Evolutionary conservation across 1,284 basidiomycete genomes (phyloP).

Genomic region (Ustilago esculenta): DNA sequence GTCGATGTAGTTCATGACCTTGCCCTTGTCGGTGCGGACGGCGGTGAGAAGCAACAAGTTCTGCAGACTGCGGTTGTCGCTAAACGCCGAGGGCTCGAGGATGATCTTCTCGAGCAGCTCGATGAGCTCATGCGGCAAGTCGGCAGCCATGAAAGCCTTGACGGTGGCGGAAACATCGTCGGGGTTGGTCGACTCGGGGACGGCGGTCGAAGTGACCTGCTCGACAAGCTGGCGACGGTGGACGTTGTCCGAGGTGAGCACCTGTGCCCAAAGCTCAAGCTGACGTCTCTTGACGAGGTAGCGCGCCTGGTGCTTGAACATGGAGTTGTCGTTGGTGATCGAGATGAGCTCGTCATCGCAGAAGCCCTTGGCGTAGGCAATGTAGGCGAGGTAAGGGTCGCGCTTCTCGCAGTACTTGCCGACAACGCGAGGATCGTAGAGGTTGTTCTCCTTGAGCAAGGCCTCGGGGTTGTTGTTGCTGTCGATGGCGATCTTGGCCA

Average conservation of each 20-base stretch:
- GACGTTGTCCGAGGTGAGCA: slow-evolving; percentile 87
- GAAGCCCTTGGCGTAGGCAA: slow-evolving; percentile 98
- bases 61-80: slow-evolving; percentile 77
- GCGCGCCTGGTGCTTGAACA: slow-evolving; percentile 99
- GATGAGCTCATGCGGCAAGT: slow-evolving; percentile 95
- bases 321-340: slow-evolving; percentile 98
- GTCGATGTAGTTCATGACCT: slow-evolving; percentile 98
- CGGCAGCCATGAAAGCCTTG: slow-evolving; percentile 97
- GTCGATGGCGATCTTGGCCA: slow-evolving; percentile 98
- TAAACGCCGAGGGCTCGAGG: slow-evolving; percentile 95
- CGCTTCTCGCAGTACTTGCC: slow-evolving; percentile 99
- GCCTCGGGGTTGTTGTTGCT: slow-evolving; percentile 97
- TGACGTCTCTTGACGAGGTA: slow-evolving; percentile 97
- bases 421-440: slow-evolving; percentile 94
- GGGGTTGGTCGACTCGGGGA: slow-evolving; percentile 96
- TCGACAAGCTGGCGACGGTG: slow-evolving; percentile 94
- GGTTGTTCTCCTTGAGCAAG: slow-evolving; percentile 98
- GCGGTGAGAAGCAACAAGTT: slow-evolving; percentile 94
- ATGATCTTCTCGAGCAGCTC: slow-evolving; percentile 99
- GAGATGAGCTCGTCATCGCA: slow-evolving; percentile 97
- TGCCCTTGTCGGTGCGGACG: slow-evolving; percentile 97
- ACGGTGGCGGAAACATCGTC: slow-evolving; percentile 99
- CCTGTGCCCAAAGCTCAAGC: slow-evolving; percentile 95
- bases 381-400: slow-evolving; percentile 98
- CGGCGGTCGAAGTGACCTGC: slow-evolving; percentile 82